Base-by-base conservation (phyloP, 2,329 filamentous ascomycete species). In the Fusarium domesticum region DNA sequence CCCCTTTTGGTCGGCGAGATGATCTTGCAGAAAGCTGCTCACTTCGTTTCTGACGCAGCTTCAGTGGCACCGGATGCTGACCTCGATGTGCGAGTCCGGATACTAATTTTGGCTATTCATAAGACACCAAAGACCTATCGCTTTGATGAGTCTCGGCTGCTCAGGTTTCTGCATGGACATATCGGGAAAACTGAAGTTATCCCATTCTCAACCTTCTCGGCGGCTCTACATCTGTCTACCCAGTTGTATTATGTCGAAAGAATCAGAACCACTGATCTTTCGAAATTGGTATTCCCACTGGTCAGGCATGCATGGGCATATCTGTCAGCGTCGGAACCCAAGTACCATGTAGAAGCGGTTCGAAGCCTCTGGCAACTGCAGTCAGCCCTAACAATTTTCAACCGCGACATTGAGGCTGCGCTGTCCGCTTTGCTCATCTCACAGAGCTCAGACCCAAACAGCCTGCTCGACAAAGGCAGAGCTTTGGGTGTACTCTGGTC, bases 321-420 rank as follows among this genome's bases (percentile, higher is more conserved):
- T 59, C 70, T 98, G 31, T 87, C 89, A 1, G 84, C 88, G n/a
- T 76, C 83, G 11, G 84, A 85, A 50, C 90, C 91, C 0, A 96
- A 96, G 62, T 95, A 92, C 55, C 93, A 97, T 61, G 91, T 98
- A 23, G 95, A 98, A 69, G 85, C 90, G 15, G 88, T 95, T 7
- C 83, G 87, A 45, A 85, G 83, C 55, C 71, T 98, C 31, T 95
- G 93, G 88, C 83, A 89, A 53, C 71, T 98, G 39, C 90, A 97
- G 56, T 80, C 77, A 18, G 78, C 83, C 1, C 77, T 95, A 11
- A 80, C 84, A 2, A 70, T 76, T 31, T 70, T 77, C 2, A 83
- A 84, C 55, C 83, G 86, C 39, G 81, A 90, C 35, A 84, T 96
- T 5, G 91, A 96, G 65, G 89, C 88, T 18, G 81, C 87, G 0